Conservation (phyloP, 2,329 filamentous ascomycete genomes). For the Fusarium virguliforme region DNA sequence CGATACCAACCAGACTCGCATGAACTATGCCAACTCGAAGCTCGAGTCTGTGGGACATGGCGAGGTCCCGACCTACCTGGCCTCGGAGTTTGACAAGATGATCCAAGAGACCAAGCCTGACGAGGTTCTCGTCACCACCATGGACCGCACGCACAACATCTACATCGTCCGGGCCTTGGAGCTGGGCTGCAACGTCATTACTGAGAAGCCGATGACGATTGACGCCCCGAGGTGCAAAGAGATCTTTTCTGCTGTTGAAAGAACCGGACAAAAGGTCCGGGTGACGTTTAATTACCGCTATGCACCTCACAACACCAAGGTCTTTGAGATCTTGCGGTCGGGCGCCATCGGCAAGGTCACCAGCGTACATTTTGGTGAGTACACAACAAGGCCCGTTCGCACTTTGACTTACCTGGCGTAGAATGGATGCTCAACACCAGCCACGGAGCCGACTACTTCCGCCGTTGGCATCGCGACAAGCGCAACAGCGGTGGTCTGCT, state of each 20-base stretch:
- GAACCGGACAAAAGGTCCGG: constrained; percentile 63
- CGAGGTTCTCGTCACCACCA: constrained; percentile 75
- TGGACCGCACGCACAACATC: constrained; percentile 73
- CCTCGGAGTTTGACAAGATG: constrained; percentile 72
- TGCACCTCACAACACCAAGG: constrained; percentile 75
- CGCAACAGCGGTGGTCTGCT: constrained; percentile 72
- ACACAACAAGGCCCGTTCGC: too few relatives aligned
- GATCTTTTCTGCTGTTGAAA: constrained; percentile 59
- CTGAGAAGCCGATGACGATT: constrained; percentile 77
- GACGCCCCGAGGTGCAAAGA: constrained; percentile 68
- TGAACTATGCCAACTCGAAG: constrained; percentile 69
- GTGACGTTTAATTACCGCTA: constrained; percentile 78
- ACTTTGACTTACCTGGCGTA: not conserved
- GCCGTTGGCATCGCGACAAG: constrained; percentile 75
- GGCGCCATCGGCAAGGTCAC: constrained; percentile 72
- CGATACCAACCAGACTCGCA: constrained; percentile 73
- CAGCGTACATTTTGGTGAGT: constrained; percentile 67
- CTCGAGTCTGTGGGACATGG: constrained; percentile 64
- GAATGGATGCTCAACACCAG: constrained; percentile 76
- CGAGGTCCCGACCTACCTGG: constrained; percentile 68
- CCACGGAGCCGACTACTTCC: constrained; percentile 75
- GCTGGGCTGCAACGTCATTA: constrained; percentile 73
- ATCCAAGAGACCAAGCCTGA: constrained; percentile 70
- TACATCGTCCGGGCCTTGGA: constrained; percentile 74
- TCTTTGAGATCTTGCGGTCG: constrained; percentile 68